These are phyloP conservation scores for Paramecium biaurelia DNA, from an alignment of 73 alveolate genomes.

Conservation along the genomic window DNA sequence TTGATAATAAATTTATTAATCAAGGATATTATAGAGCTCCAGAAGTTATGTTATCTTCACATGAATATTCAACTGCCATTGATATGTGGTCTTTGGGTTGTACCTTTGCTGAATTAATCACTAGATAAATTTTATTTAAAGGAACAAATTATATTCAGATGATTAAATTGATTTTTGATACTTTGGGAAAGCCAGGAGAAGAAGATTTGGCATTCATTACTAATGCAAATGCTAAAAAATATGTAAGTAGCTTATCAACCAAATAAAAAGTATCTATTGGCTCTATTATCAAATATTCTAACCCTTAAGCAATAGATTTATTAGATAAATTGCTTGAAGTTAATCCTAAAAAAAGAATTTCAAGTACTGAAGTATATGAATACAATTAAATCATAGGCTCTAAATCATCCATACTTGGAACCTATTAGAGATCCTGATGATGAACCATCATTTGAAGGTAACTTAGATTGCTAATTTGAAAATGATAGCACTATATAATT, in stretches of 20 bases:
- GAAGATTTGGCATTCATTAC: conserved; percentile 50
- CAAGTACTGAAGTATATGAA: neutral
- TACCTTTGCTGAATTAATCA: conserved; percentile 79
- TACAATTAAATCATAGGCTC: neutral
- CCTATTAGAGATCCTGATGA: conserved; percentile 57
- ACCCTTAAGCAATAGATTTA: conserved; percentile 55
- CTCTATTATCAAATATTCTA: conserved; percentile 16
- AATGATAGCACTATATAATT: conserved; percentile 7
- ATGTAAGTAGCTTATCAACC: conserved; percentile 27
- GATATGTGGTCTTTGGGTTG: conserved; percentile 86
- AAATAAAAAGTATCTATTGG: conserved; percentile 6
- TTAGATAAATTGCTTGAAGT: conserved; percentile 56
- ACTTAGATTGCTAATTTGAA: conserved; percentile 43
- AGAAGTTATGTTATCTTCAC: conserved; percentile 72
- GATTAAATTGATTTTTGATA: conserved; percentile 68
- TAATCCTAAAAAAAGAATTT: conserved; percentile 55
- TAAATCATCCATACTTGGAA: conserved; percentile 54
- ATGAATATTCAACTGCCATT: conserved; percentile 72
- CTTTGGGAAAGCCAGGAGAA: conserved; percentile 59
- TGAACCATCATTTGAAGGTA: conserved; percentile 54
- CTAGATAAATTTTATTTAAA: conserved; percentile 69
- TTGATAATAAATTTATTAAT: neutral
- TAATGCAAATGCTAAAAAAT: conserved; percentile 51
- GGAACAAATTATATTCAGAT: conserved; percentile 73
- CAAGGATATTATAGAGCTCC: conserved; percentile 80